Percentiles rank a stretch among this genome's conserved stretches.
phyloP scores from a whole-genome alignment of 106 monocot species.

The Acorus calamus region DNA sequence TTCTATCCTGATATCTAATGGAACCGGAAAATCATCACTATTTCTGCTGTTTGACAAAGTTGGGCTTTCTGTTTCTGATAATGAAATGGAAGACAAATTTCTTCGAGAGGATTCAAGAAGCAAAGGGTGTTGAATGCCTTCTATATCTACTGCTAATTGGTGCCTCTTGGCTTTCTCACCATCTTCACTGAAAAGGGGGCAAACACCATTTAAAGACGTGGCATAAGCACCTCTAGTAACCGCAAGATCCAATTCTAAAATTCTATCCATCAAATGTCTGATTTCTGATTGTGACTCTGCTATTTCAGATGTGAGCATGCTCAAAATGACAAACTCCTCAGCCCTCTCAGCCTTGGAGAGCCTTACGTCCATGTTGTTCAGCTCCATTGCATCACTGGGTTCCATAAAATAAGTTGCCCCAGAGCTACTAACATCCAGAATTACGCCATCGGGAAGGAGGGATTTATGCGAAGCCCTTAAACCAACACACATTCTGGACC shows the following conservation, averaged over 20 bases:
- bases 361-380: constrained; percentile 83
- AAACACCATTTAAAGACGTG: constrained; percentile 30
- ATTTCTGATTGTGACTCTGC: constrained; percentile 44
- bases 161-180: constrained; percentile 12
- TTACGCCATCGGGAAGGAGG: constrained; percentile 70
- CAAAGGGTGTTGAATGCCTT: constrained; percentile 68
- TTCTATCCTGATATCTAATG: constrained; percentile 58
- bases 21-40: constrained; percentile 25
- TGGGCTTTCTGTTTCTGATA: constrained; percentile 2
- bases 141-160: constrained; percentile 47
- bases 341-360: constrained; percentile 57
- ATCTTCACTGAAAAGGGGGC: constrained; percentile 31
- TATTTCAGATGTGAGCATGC: constrained; percentile 51
- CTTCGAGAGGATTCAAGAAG: constrained; percentile 58
- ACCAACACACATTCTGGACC: constrained; percentile 83
- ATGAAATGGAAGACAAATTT: constrained; percentile 8
- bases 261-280: constrained; percentile 55
- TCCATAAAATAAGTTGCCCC: constrained; percentile 90
- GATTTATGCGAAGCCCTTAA: constrained; percentile 82
- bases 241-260: constrained; percentile 69
- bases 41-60: constrained; percentile 1
- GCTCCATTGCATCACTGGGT: constrained; percentile 56
- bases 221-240: constrained; percentile 75
- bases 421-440: constrained; percentile 80
- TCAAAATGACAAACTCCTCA: constrained; percentile 67